Evolutionary conservation across 2,329 filamentous ascomycete species (phyloP).

Genomic region (Aspergillus sp.): DNA sequence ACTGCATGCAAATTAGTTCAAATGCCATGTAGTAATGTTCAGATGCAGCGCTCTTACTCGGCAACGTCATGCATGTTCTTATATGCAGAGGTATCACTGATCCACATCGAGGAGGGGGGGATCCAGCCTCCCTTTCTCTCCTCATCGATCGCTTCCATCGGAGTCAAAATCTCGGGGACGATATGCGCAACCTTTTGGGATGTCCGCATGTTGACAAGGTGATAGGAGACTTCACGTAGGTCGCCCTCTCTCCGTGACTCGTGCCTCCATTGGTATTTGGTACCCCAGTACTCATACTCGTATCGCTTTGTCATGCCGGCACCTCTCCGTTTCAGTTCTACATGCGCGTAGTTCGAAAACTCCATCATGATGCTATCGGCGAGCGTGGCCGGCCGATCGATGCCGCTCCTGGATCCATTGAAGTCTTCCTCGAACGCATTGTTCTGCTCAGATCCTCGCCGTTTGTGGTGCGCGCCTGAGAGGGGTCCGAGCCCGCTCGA

Average conservation of each 20-base stretch:
- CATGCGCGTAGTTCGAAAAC: conserved; percentile 95
- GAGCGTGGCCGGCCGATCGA: conserved; percentile 43
- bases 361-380: conserved; percentile 85
- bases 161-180: conserved; percentile 73
- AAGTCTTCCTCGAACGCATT: conserved; percentile 24
- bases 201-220: conserved; percentile 69
- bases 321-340: conserved; percentile 73
- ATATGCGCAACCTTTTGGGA: conserved; percentile 75
- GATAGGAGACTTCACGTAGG: conserved; percentile 69
- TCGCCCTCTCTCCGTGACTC: conserved; percentile 66
- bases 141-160: conserved; percentile 69
- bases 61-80: conserved; percentile 74
- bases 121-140: conserved; percentile 82
- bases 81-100: conserved; percentile 72
- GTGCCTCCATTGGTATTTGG: conserved; percentile 80
- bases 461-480: conserved; percentile 45
- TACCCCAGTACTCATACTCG: conserved; percentile 92
- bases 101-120: conserved; percentile 86
- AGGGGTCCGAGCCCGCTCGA: conserved; percentile 51
- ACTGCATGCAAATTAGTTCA: conserved; percentile 47
- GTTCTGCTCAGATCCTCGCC: conserved; percentile 59
- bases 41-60: conserved; percentile 63
- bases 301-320: conserved; percentile 71
- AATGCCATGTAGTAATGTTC: conserved; percentile 2
- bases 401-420: conserved; percentile 12